Evolutionary conservation across 108 stramenopile species (phyloP), one percentile per base, ranked within the genome.

Genomic region (Parietichytrium sp.): DNA sequence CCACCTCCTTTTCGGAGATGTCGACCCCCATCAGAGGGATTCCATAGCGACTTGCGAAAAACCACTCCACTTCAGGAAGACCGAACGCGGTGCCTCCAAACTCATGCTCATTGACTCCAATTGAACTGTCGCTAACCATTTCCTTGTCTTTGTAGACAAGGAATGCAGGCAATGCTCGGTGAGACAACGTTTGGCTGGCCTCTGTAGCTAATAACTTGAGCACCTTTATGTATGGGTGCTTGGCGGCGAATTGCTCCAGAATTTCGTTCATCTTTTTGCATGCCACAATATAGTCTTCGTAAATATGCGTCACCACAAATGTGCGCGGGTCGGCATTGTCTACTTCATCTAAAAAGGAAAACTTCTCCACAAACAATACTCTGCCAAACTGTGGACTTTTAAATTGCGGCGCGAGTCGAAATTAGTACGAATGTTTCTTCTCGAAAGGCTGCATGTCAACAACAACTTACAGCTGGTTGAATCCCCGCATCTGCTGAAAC

Each of bases 1-100:
- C n/a, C n/a, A n/a, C n/a, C 61, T 72, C 61, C 29, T 33, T 23
- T 0, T 33, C 61, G 10, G 61, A 72, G 7, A 72, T 42, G 3
- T 72, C 61, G 42, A 72, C 61, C 38, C 61, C 61, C 61, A 45
- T 33, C 61, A 72, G 36, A n/a, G 36, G 38, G 42, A 72, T 72
- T 0, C 61, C 61, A 27, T 72, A 72, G 6, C 61, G 61, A 45
- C 38, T 45, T 12, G 61, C 36, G 20, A 72, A 72, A 42, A 72
- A 72, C 38, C 36, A 72, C 20, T 72, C 61, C 36, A 72, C 12
- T 1, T 72, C 61, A n/a, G 61, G 45, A 10, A 72, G 42, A 10
- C 61, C 61, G 45, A 72, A 72, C 2, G 36, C 61, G 6, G 38
- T 42, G 42, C 38, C 36, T 13, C 61, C 61, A 72, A 72, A 72